Base-by-base conservation (phyloP, 176 grass and related monocot genomes). In the Lolium rigidum region DNA sequence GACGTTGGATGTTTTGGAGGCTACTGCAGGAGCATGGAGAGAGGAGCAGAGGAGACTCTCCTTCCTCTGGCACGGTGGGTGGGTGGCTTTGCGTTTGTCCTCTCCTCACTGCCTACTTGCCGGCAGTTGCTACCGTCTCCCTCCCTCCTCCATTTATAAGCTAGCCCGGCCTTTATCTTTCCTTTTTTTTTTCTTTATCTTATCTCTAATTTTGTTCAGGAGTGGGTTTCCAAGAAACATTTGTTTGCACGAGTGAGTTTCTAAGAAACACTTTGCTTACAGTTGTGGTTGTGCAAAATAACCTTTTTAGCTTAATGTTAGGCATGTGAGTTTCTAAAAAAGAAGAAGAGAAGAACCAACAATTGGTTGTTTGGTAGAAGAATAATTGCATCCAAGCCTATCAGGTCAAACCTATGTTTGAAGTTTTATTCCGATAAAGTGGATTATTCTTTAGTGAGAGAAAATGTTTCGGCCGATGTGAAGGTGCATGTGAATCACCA, bases 1-100 rank as follows among this genome's bases (percentile, higher is more conserved):
- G 69, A 25, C 37, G 38, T 31, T n/a, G 55, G 56, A 84, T 49
- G 70, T 60, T 84, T 84, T 76, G 70, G 70, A 84, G 70, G 24
- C 70, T 50, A 84, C 17, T 48, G 82, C 55, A 37, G 8, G 73
- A 54, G 24, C 14, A 20, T 31, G 14, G 62, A 13, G 12, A 8
- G 43, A 75, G 71, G 3, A 50, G 14, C 22, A 47, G 46, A 47
- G 48, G 48, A 69, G 65, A 67, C 25, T 56, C 31, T 35, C 31
- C 31, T 35, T 35, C 54, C 54, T 56, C 54, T 64, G 39, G 66
- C 17, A 70, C 18, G 68, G 67, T 70, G 50, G 72, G 72, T 76
- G 48, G 72, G 14, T 76, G 74, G 43, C 24, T 64, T 62, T n/a
- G n/a, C n/a, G n/a, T n/a, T n/a, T 62, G 37, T 80, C 75, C 25